These are phyloP conservation scores for Entonaema liquescens DNA, from an alignment of 495 filamentous ascomycete genomes.

Conservation along the genomic window DNA sequence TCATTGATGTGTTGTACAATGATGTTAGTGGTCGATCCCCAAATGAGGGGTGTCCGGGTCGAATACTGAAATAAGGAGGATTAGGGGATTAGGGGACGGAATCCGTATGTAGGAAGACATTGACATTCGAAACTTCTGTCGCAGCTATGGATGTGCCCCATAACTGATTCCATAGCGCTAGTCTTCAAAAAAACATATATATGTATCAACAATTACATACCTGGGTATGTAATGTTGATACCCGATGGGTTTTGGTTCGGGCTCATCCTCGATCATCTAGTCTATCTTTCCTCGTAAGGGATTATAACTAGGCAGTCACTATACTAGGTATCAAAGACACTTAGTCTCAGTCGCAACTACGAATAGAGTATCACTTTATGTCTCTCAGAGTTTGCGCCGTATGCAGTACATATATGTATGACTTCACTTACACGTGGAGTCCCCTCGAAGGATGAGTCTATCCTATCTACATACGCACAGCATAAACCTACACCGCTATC, in stretches of 20 bases:
- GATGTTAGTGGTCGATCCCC: constrained; percentile 37
- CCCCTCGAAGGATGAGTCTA: constrained; percentile 21
- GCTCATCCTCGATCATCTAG: constrained; percentile 1
- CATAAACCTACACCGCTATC: constrained; percentile 32
- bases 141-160: neutral
- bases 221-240: constrained; percentile 11
- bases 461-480: constrained; percentile 1
- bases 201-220: too few species aligned
- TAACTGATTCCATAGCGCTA: neutral
- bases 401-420: constrained; percentile 22
- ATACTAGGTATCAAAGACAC: neutral
- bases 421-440: constrained; percentile 42
- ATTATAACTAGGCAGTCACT: neutral
- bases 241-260: constrained; percentile 8
- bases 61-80: constrained; percentile 16
- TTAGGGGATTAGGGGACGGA: constrained; percentile 5
- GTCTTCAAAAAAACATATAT: neutral
- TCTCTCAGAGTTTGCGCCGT: constrained; percentile 14
- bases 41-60: constrained; percentile 41
- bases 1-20: constrained; percentile 44
- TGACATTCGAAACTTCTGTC: neutral
- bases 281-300: constrained; percentile 6
- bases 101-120: constrained; percentile 14
- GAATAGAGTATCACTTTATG: neutral
- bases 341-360: neutral